A percentile compares a stretch with the other conserved stretches of the same genome.
Conservation (phyloP, 352 stramenopile species). For the Globisporangium rhizosaccharum region DNA sequence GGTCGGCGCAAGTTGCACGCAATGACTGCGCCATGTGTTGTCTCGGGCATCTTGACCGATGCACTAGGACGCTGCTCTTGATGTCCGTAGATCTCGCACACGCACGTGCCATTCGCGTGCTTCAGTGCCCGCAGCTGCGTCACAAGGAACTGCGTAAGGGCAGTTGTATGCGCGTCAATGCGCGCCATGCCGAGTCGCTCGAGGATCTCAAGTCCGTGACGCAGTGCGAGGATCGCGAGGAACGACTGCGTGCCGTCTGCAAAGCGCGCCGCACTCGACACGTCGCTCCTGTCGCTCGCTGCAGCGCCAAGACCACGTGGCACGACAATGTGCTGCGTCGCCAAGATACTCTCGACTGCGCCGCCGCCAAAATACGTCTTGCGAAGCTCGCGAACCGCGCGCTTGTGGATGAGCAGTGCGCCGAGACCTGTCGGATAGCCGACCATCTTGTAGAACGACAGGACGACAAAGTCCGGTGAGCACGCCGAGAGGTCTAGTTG, state of each 20-base stretch:
- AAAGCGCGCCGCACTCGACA: constrained; percentile 26
- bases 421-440: constrained; percentile 68
- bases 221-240: constrained; percentile 53
- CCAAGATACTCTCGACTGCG: constrained; percentile 57
- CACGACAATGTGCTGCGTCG: constrained; percentile 30
- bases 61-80: neutral
- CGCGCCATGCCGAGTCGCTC: constrained; percentile 35
- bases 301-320: constrained; percentile 17
- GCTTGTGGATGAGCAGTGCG: constrained; percentile 47
- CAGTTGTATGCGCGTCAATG: constrained; percentile 42
- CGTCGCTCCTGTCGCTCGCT: neutral
- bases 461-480: constrained; percentile 54
- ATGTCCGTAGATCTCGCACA: constrained; percentile 59
- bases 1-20: constrained; percentile 56
- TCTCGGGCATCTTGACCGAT: neutral
- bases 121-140: constrained; percentile 25
- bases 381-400: constrained; percentile 27
- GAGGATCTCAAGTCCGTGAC: constrained; percentile 42
- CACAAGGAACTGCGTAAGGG: constrained; percentile 37
- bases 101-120: constrained; percentile 44
- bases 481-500: constrained; percentile 41
- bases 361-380: constrained; percentile 66
- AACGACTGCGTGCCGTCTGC: constrained; percentile 68
- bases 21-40: constrained; percentile 36
- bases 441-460: constrained; percentile 87